These are phyloP conservation scores for Tricholomella constricta DNA, from an alignment of 768 basidiomycete species.

Conservation along the genomic window DNA sequence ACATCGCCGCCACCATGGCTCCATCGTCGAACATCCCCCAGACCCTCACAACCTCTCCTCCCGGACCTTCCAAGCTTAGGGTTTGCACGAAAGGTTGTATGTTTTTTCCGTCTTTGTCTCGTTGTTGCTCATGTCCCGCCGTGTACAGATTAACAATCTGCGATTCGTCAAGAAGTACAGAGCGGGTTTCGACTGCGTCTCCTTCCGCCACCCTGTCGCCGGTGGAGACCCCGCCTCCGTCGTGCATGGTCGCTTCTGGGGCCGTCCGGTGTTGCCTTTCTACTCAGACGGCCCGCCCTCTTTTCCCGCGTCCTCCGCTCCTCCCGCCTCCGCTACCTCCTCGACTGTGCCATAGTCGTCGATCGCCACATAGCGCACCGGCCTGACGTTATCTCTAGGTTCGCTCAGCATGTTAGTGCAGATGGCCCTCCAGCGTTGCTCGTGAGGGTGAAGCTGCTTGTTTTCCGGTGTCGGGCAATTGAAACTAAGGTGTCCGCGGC, in stretches of 20 bases:
- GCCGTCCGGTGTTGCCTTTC: background rate
- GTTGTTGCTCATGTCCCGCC: background rate
- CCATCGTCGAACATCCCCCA: conserved; percentile 30
- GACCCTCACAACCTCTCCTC: conserved; percentile 17
- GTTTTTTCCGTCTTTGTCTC: background rate
- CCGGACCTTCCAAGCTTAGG: conserved; percentile 13
- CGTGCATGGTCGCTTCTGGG: no score
- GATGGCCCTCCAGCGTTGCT: background rate
- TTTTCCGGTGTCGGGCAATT: background rate
- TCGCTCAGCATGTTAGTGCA: conserved; percentile 1
- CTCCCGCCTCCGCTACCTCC: background rate
- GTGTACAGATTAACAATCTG: background rate
- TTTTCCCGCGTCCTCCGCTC: conserved; percentile 6
- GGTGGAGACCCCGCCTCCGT: background rate
- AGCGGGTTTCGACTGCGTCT: background rate
- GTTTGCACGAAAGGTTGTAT: conserved; percentile 24
- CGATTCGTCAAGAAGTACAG: background rate
- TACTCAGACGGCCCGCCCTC: conserved; percentile 6
- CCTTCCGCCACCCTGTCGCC: background rate
- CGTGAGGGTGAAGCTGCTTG: background rate
- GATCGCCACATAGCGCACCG: background rate
- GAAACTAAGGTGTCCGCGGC: background rate
- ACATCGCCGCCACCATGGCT: conserved; percentile 30
- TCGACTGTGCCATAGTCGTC: background rate
- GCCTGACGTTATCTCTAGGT: no score